Evolutionary conservation across 2,329 filamentous ascomycete genomes (phyloP).

Genomic region (Hymenoscyphus fructigenus): DNA sequence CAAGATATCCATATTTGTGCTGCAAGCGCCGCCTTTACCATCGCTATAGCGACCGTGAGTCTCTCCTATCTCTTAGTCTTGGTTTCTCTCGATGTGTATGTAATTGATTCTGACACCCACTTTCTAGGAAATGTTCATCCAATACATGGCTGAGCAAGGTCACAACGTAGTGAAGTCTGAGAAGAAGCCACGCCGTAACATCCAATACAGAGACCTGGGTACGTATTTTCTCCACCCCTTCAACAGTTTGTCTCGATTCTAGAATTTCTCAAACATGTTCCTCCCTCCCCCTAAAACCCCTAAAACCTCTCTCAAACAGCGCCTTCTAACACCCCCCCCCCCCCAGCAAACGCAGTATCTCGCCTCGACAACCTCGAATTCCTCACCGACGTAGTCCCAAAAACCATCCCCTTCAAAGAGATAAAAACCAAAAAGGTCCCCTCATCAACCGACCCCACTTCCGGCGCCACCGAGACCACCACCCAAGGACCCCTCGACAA

Average conservation of each 20-base stretch:
- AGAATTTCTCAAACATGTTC: neutral
- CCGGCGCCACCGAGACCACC: neutral
- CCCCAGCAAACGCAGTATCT: slow-evolving; percentile 74
- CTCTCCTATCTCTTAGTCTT: neutral
- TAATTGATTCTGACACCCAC: slow-evolving; percentile 13
- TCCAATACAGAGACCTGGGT: slow-evolving; percentile 95
- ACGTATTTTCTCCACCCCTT: slow-evolving; percentile 32
- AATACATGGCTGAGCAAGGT: slow-evolving; percentile 81
- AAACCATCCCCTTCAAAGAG: slow-evolving; percentile 77
- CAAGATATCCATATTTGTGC: slow-evolving; percentile 83
- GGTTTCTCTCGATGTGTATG: neutral
- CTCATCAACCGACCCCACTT: neutral
- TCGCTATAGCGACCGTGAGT: slow-evolving; percentile 81
- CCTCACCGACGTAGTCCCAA: slow-evolving; percentile 84
- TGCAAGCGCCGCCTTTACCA: slow-evolving; percentile 91
- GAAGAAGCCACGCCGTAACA: slow-evolving; percentile 85
- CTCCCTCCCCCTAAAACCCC: no score
- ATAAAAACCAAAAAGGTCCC: slow-evolving; percentile 65
- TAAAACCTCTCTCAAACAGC: no score
- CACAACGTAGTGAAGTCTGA: slow-evolving; percentile 89
- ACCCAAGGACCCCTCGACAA: slow-evolving; percentile 3
- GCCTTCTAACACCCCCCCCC: slow-evolving; percentile 10
- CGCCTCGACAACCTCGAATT: slow-evolving; percentile 95
- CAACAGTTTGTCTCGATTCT: neutral
- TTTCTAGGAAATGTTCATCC: slow-evolving; percentile 85